Conservation (phyloP, 805 yeast genomes). For the Ogataea nonfermentans region DNA sequence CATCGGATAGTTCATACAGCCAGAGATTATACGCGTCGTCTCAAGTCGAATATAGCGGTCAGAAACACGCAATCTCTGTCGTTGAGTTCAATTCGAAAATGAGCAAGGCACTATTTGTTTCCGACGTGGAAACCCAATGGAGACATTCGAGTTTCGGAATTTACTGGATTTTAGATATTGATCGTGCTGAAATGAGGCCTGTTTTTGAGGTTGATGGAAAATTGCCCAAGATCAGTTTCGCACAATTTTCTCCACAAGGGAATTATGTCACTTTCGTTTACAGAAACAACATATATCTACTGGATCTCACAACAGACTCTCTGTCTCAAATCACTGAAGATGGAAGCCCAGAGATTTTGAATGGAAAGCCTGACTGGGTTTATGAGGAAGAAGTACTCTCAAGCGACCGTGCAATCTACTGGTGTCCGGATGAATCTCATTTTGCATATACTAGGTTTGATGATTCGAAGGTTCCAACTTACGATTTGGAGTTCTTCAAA, state of each 20-base stretch:
- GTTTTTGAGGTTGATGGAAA: constrained; percentile 24
- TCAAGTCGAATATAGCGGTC: constrained; percentile 43
- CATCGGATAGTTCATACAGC: constrained; percentile 30
- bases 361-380: constrained; percentile 81
- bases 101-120: constrained; percentile 50
- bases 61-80: constrained; percentile 38
- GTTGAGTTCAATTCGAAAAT: constrained; percentile 45
- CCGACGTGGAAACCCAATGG: constrained; percentile 53
- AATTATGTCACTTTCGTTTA: constrained; percentile 54
- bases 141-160: constrained; percentile 65
- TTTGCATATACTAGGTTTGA: constrained; percentile 55
- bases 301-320: constrained; percentile 31
- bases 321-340: constrained; percentile 43
- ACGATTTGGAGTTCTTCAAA: constrained; percentile 51
- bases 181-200: constrained; percentile 27
- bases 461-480: constrained; percentile 57
- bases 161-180: constrained; percentile 62
- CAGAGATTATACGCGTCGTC: constrained; percentile 31
- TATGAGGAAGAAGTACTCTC: constrained; percentile 77
- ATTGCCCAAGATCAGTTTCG: constrained; percentile 45
- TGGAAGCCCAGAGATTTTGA: constrained; percentile 51
- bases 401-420: constrained; percentile 62
- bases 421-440: constrained; percentile 63
- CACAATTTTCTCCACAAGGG: constrained; percentile 62
- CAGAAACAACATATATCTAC: constrained; percentile 53